These are phyloP conservation scores for Fusarium coicis DNA, from an alignment of 2,329 filamentous ascomycete genomes.

Conservation along the genomic window DNA sequence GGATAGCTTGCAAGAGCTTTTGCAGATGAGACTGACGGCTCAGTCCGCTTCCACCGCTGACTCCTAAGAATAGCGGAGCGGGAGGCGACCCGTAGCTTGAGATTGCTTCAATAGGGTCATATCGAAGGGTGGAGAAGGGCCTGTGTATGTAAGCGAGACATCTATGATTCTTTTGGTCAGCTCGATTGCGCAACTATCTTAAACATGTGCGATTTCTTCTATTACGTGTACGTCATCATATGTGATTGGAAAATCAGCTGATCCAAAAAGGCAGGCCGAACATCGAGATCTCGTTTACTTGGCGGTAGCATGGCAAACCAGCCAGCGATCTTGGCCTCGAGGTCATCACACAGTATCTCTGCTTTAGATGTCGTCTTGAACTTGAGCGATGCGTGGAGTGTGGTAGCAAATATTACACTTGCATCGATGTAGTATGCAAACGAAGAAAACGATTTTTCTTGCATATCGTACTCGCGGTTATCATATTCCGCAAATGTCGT, in stretches of 20 bases:
- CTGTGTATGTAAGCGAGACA: not conserved
- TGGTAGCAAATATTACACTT: not conserved
- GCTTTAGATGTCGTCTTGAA: not conserved
- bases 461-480: not conserved
- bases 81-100: not conserved
- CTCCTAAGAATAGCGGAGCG: not conserved
- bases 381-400: not conserved
- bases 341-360: not conserved
- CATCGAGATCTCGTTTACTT: not conserved
- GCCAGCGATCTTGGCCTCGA: not conserved
- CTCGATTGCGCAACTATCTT: not conserved
- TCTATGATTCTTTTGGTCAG: not conserved
- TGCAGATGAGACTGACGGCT: not conserved
- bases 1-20: not conserved
- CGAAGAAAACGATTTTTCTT: not conserved
- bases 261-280: not conserved
- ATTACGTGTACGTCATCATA: not conserved
- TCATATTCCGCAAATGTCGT: not conserved
- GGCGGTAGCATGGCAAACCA: not conserved
- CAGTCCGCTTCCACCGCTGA: not conserved
- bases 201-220: not conserved
- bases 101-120: not conserved
- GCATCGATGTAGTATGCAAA: not conserved
- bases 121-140: not conserved
- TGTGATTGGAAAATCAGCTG: not conserved